Conservation (phyloP, 2,329 filamentous ascomycete genomes). For the Huntiella abstrusa region DNA sequence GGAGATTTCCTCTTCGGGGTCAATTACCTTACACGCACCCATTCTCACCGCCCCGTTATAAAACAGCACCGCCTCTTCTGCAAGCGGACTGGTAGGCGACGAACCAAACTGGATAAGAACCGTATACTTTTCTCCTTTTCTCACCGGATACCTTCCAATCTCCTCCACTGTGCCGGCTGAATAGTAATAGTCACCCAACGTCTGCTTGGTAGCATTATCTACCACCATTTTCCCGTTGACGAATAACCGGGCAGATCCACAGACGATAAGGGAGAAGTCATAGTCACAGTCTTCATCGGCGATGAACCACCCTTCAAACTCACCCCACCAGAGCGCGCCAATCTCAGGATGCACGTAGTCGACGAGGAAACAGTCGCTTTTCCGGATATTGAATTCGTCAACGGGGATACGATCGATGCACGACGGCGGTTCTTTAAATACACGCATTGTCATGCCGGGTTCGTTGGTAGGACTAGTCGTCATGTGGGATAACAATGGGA, state of each 20-base stretch:
- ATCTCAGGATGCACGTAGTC: constrained; percentile 35
- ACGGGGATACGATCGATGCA: constrained; percentile 28
- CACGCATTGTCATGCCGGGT: constrained; percentile 40
- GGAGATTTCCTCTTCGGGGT: constrained; percentile 39
- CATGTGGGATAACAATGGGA: constrained; percentile 36
- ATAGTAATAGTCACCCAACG: constrained; percentile 44
- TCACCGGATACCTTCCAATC: constrained; percentile 35
- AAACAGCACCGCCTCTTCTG: constrained; percentile 30
- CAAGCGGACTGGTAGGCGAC: constrained; percentile 36
- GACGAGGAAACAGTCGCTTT: constrained; percentile 30
- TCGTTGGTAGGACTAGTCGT: constrained; percentile 33
- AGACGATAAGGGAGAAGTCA: constrained; percentile 47
- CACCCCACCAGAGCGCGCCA: constrained; percentile 37
- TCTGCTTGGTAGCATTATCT: constrained; percentile 46
- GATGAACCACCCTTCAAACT: constrained; percentile 40
- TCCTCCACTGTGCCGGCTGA: constrained; percentile 46
- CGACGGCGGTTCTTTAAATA: constrained; percentile 39
- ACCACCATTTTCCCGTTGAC: constrained; percentile 43
- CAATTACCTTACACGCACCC: constrained; percentile 39
- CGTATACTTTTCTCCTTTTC: constrained; percentile 39
- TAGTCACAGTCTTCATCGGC: constrained; percentile 41
- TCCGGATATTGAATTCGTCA: constrained; percentile 28
- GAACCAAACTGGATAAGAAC: constrained; percentile 41
- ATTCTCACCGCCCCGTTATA: constrained; percentile 43
- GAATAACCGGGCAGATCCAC: constrained; percentile 45